Base-by-base conservation (phyloP, 768 basidiomycete species). In the Serendipita sp. region DNA sequence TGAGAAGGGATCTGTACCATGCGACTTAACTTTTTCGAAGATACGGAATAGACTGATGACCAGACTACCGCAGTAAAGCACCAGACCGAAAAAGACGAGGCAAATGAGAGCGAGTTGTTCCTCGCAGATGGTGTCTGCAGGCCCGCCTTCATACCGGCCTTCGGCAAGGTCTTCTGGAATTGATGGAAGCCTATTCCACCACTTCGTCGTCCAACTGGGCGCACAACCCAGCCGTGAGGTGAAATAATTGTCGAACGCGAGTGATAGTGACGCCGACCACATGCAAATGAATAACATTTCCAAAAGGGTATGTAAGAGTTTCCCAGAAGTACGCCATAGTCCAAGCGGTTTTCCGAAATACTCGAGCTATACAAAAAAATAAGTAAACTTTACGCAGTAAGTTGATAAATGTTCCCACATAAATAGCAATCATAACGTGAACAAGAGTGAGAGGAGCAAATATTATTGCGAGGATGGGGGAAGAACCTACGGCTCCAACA, bases 321-420 rank as follows among this genome's bases (percentile, higher is more conserved):
- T 94, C 60, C 78, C 83, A 37, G 89, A 90, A 37, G 92, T 92
- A 63, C 82, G 80, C 93, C 93, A 95, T 35, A 95, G 77, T n/a
- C 92, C 93, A 28, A 95, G 76, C 3, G 93, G 92, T 41, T 87
- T 84, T 45, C 92, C 88, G 70, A 93, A 93, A 75, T 96, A 96
- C 75, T 95, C 92, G 65, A 92, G 78, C 91, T 93, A 41, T 70
- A 30, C 35, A 24, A 73, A 70, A 70, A 67, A 69, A 67, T 68
- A 65, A 30, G 60, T 56, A 38, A 69, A 64, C 38, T 5, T 13
- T 13, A 41, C 13, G 7, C 5, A 7, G 41, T 41, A 13, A 41
- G 3, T 41, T 13, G 3, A 41, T 41, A 32, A 32, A 51, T 51
- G 0, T n/a, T 11, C 88, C 67, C 73, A 92, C 89, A 74, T 94